These are phyloP conservation scores for Murraya koenigii DNA, from an alignment of 345 rosid species.

Conservation along the genomic window DNA sequence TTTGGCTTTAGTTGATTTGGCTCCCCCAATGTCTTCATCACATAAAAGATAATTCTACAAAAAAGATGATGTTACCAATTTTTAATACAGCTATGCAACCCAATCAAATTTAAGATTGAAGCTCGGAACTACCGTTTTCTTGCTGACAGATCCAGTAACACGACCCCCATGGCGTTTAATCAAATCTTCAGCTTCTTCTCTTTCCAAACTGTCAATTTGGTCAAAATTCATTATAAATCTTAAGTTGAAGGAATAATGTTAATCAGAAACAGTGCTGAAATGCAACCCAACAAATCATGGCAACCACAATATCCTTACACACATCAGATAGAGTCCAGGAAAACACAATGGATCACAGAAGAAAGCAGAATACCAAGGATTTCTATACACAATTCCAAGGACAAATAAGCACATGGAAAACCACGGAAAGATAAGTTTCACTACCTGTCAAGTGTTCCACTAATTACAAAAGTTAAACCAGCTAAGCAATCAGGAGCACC, in stretches of 20 bases:
- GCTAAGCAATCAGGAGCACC: slow-evolving; percentile 86
- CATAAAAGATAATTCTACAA: slow-evolving; percentile 91
- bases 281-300: not conserved
- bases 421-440: slow-evolving; percentile 12
- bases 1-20: slow-evolving; percentile 83
- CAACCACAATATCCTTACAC: slow-evolving; percentile 4
- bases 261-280: not conserved
- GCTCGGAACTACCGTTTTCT: slow-evolving; percentile 68
- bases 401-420: not conserved
- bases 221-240: slow-evolving; percentile 20
- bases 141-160: slow-evolving; percentile 93
- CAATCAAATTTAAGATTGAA: slow-evolving; percentile 21
- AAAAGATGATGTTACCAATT: slow-evolving; percentile 24
- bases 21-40: slow-evolving; percentile 94
- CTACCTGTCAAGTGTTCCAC: slow-evolving; percentile 99
- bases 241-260: not conserved
- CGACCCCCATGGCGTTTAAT: slow-evolving; percentile 95
- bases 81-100: slow-evolving; percentile 8
- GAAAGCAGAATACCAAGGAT: not conserved
- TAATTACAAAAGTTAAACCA: slow-evolving; percentile 88
- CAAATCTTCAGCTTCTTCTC: slow-evolving; percentile 98
- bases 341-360: not conserved
- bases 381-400: slow-evolving; percentile 5
- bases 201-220: slow-evolving; percentile 66
- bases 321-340: not conserved